A percentile compares a stretch with the other conserved stretches of the same genome.
Conservation (phyloP, 106 monocot genomes). For the Xerophyta viscosa region DNA sequence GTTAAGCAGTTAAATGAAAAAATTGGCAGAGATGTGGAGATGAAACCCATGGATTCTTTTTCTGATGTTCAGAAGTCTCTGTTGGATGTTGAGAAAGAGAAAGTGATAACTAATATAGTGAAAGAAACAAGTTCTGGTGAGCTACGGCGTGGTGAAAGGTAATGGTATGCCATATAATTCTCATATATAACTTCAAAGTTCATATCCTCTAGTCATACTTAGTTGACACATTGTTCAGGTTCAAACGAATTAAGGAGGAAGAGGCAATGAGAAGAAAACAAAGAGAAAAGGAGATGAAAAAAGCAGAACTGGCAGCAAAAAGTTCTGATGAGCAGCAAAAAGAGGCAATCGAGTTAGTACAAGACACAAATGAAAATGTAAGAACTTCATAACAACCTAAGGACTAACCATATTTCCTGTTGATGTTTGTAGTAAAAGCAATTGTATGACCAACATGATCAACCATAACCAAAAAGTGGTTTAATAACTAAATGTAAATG, state of each 20-base stretch:
- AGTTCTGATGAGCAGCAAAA: constrained; percentile 5
- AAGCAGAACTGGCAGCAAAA: constrained; percentile 14
- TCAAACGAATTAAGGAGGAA: constrained; percentile 75
- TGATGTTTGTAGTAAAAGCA: neutral
- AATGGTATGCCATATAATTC: neutral
- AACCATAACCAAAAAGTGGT: neutral
- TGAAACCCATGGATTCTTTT: constrained; percentile 6
- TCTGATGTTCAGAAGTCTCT: constrained; percentile 22
- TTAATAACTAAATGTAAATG: neutral
- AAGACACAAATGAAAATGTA: constrained; percentile 19
- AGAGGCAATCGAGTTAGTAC: neutral
- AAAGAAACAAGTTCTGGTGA: constrained; percentile 18
- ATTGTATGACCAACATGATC: neutral
- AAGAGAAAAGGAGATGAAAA: constrained; percentile 39
- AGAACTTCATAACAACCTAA: neutral
- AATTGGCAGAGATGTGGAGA: constrained; percentile 21
- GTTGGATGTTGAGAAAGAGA: constrained; percentile 19
- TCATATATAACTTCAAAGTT: neutral
- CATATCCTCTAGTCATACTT: constrained; percentile 1
- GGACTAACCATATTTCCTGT: neutral
- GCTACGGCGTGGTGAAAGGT: constrained; percentile 57
- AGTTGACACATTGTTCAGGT: constrained; percentile 24
- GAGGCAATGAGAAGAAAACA: constrained; percentile 51
- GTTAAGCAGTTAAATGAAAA: constrained; percentile 41
- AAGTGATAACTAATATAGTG: constrained; percentile 24